phyloP scores from a whole-genome alignment of 75 land plant genomes.

The Sequoiadendron giganteum region DNA sequence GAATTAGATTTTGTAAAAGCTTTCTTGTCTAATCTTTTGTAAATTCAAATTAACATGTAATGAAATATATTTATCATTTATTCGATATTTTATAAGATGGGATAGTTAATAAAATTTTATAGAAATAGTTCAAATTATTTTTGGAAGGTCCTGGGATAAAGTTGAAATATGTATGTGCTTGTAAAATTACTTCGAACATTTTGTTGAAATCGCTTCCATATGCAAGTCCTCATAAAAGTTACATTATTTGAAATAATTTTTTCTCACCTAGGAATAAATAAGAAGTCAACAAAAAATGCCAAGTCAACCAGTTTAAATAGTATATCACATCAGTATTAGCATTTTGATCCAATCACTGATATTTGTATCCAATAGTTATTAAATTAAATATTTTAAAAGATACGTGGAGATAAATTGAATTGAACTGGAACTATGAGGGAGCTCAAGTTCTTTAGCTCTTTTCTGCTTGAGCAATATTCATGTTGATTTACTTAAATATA shows the following conservation, averaged over 20 bases:
- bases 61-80: too few species aligned
- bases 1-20: too few species aligned
- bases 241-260: background rate
- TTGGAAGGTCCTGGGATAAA: too few species aligned
- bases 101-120: too few species aligned
- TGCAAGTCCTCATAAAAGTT: background rate
- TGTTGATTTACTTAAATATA: background rate
- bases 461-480: background rate
- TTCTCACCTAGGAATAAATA: too few species aligned
- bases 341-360: background rate
- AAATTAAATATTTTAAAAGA: background rate
- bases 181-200: too few species aligned
- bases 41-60: too few species aligned
- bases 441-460: background rate
- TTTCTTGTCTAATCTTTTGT: too few species aligned
- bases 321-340: background rate
- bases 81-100: too few species aligned
- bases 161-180: too few species aligned
- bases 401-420: background rate
- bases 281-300: background rate
- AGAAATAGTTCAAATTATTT: too few species aligned
- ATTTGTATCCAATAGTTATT: background rate
- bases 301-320: background rate
- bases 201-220: too few species aligned
- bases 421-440: background rate